Evolutionary conservation across 352 stramenopile species (phyloP).

Genomic region (Saprolegnia parasitica): DNA sequence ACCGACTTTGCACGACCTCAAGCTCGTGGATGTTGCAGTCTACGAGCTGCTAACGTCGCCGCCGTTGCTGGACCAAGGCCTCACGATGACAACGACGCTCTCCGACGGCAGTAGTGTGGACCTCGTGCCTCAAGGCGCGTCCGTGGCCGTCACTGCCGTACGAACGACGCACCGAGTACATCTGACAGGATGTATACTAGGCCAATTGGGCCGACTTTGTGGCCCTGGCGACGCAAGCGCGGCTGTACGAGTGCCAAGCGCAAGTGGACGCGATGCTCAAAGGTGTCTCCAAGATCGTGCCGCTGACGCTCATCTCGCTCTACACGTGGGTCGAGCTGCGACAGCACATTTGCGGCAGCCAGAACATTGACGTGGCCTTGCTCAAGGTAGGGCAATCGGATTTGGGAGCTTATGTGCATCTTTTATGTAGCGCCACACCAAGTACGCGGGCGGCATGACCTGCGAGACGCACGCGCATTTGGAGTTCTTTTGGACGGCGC

Average conservation of each 20-base stretch:
- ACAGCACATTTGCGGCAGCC: constrained; percentile 70
- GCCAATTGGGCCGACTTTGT: constrained; percentile 70
- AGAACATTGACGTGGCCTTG: constrained; percentile 67
- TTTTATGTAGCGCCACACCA: constrained; percentile 48
- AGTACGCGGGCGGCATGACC: constrained; percentile 74
- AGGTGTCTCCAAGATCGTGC: constrained; percentile 64
- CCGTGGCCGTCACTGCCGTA: constrained; percentile 31
- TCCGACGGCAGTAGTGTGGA: constrained; percentile 65
- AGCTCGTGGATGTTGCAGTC: constrained; percentile 55
- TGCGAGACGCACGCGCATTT: constrained; percentile 65
- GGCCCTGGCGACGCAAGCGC: constrained; percentile 49
- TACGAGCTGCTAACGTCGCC: constrained; percentile 37
- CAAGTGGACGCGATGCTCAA: constrained; percentile 72
- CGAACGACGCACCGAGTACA: too few species aligned
- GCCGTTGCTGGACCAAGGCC: constrained; percentile 11
- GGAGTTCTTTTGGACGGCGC: constrained; percentile 69
- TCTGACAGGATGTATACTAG: constrained; percentile 17
- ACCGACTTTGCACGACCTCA: constrained; percentile 50
- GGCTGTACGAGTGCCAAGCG: constrained; percentile 65
- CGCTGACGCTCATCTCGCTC: constrained; percentile 58
- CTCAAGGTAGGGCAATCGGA: constrained; percentile 47
- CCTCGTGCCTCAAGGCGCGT: constrained; percentile 43
- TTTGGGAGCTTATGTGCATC: neutral
- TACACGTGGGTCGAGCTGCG: constrained; percentile 75
- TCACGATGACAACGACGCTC: constrained; percentile 58